Conservation (phyloP, 257 asterid species). For the Jaltomata sinuosa region DNA sequence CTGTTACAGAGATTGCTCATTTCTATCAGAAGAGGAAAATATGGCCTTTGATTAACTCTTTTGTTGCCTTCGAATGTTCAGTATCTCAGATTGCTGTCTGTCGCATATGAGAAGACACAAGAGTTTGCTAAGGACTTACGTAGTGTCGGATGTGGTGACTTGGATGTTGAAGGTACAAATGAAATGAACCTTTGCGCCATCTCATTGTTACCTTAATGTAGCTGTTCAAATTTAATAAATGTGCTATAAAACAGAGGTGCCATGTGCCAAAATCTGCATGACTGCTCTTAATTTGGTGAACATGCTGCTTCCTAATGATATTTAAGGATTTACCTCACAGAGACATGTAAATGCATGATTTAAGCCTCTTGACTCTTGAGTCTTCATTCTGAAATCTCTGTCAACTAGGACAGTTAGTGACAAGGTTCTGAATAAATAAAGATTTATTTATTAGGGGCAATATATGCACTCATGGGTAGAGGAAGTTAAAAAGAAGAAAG, state of each 20-base stretch:
- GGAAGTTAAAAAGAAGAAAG: background rate
- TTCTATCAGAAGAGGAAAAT: slow-evolving; percentile 3
- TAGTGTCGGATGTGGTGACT: slow-evolving; percentile 93
- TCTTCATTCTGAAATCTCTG: background rate
- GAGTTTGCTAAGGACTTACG: slow-evolving; percentile 82
- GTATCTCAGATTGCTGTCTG: slow-evolving; percentile 93
- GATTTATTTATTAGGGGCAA: background rate
- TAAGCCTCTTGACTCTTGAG: background rate
- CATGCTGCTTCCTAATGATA: background rate
- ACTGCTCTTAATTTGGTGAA: background rate
- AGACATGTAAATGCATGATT: background rate
- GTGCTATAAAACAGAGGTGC: background rate
- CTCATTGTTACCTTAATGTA: background rate
- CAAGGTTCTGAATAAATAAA: background rate
- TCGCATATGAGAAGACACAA: slow-evolving; percentile 89
- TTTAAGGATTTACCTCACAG: background rate
- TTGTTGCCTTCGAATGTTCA: slow-evolving; percentile 17
- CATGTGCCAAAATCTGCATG: background rate
- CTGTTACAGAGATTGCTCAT: background rate
- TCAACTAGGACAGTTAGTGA: background rate
- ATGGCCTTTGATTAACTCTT: slow-evolving; percentile 8
- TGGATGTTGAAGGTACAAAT: slow-evolving; percentile 84
- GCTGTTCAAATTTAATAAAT: background rate
- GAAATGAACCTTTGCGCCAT: background rate
- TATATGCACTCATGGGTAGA: background rate